These are phyloP conservation scores for Phytophthora macrochlamydospora DNA, from an alignment of 352 stramenopile genomes.

Conservation along the genomic window DNA sequence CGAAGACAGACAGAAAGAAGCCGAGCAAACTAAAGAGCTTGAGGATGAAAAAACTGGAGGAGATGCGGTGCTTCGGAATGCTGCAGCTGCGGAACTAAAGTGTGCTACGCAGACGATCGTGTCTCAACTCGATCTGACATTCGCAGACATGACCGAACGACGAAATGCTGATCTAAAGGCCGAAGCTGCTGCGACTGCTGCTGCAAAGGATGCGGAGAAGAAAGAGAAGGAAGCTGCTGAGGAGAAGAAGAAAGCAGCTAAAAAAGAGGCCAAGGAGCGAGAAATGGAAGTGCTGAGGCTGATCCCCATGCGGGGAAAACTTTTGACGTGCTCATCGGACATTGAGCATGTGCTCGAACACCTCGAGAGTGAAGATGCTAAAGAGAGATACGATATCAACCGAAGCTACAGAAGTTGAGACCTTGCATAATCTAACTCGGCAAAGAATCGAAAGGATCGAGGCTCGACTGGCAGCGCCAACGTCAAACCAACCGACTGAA, in stretches of 20 bases:
- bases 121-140: conserved; percentile 46
- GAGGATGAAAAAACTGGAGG: conserved; percentile 14
- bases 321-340: conserved; percentile 47
- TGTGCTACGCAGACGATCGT: conserved; percentile 46
- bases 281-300: conserved; percentile 53
- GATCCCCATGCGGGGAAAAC: conserved; percentile 48
- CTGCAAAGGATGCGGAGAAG: conserved; percentile 40
- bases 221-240: conserved; percentile 49
- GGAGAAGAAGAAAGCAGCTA: conserved; percentile 38
- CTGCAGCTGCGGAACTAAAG: conserved; percentile 24
- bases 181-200: conserved; percentile 23
- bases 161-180: conserved; percentile 44
- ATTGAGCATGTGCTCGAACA: conserved; percentile 50
- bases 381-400: not conserved
- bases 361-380: conserved; percentile 32
- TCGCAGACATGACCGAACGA: conserved; percentile 40
- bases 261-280: conserved; percentile 33
- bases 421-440: conserved; percentile 24
- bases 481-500: not conserved
- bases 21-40: conserved; percentile 30
- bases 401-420: conserved; percentile 14
- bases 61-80: conserved; percentile 17
- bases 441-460: conserved; percentile 45
- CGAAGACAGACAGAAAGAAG: conserved; percentile 37
- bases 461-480: conserved; percentile 8